phyloP scores from a whole-genome alignment of 805 yeast species.

The Barnettozyma botsteinii region DNA sequence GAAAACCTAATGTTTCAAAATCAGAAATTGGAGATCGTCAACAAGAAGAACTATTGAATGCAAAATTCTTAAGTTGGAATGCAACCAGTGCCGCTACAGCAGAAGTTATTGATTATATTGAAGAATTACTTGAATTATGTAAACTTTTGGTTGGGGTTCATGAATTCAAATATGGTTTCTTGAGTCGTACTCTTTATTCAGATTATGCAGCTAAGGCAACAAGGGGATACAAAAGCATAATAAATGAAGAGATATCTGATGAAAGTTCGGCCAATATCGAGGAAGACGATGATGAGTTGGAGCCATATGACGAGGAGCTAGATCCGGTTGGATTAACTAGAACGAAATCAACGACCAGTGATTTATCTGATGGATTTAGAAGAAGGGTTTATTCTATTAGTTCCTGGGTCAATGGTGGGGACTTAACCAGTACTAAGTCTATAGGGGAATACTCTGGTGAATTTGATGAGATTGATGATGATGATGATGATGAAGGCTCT shows the following conservation, averaged over 20 bases:
- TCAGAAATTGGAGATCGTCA: slow-evolving; percentile 12
- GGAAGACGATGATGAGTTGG: neutral
- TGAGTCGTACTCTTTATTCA: slow-evolving; percentile 40
- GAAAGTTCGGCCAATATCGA: slow-evolving; percentile 1
- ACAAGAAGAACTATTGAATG: slow-evolving; percentile 29
- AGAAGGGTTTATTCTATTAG: slow-evolving; percentile 33
- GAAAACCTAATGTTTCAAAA: slow-evolving; percentile 1
- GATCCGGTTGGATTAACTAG: slow-evolving; percentile 9
- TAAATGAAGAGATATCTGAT: slow-evolving; percentile 11
- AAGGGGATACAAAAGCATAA: slow-evolving; percentile 23
- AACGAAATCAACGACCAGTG: neutral
- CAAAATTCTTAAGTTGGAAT: slow-evolving; percentile 44
- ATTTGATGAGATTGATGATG: slow-evolving; percentile 12
- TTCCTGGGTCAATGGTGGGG: slow-evolving; percentile 24
- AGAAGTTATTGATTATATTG: slow-evolving; percentile 44
- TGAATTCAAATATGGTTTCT: slow-evolving; percentile 45
- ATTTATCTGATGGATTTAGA: slow-evolving; percentile 27
- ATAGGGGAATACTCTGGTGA: slow-evolving; percentile 20
- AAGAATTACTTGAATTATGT: slow-evolving; percentile 37
- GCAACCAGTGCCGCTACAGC: slow-evolving; percentile 44
- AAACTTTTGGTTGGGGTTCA: slow-evolving; percentile 42
- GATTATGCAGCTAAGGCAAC: slow-evolving; percentile 39
- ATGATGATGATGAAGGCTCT: slow-evolving; percentile 7
- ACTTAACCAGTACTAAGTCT: slow-evolving; percentile 20
- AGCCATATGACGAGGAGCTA: neutral